These are phyloP conservation scores for Annulohypoxylon bovei DNA, from an alignment of 495 filamentous ascomycete species.

Conservation along the genomic window DNA sequence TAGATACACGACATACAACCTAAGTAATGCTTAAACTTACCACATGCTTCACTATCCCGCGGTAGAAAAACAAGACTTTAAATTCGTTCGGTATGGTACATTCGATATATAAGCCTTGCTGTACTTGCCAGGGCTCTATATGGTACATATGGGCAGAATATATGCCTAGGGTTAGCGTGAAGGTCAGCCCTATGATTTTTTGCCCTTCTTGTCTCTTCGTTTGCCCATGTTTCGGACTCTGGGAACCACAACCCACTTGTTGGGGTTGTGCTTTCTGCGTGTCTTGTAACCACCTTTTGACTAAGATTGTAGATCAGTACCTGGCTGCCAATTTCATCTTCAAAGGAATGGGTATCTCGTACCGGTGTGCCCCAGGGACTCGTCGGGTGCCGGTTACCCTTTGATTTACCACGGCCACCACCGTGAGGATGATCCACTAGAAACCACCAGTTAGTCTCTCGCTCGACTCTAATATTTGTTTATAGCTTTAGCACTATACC, in stretches of 20 bases:
- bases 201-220: constrained; percentile 61
- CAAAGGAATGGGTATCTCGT: constrained; percentile 54
- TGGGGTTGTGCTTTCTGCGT: constrained; percentile 74
- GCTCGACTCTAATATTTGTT: background rate
- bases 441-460: constrained; percentile 40
- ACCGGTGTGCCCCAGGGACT: constrained; percentile 97
- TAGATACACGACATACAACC: background rate
- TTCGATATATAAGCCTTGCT: constrained; percentile 40
- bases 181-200: constrained; percentile 30
- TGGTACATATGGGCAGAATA: constrained; percentile 44
- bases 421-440: constrained; percentile 93
- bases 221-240: constrained; percentile 82
- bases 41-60: background rate
- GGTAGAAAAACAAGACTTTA: background rate
- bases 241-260: constrained; percentile 81
- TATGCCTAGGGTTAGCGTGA: constrained; percentile 25
- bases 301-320: constrained; percentile 59
- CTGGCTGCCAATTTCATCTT: constrained; percentile 1
- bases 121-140: constrained; percentile 25
- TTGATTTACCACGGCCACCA: constrained; percentile 97
- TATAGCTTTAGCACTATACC: constrained; percentile 55
- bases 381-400: constrained; percentile 93
- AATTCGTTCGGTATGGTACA: constrained; percentile 40
- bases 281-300: constrained; percentile 98
- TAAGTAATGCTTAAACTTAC: background rate